A percentile compares a stretch with the other conserved stretches of the same genome.
Conservation (phyloP, 441 rosid genomes). For the Viola pubescens region DNA sequence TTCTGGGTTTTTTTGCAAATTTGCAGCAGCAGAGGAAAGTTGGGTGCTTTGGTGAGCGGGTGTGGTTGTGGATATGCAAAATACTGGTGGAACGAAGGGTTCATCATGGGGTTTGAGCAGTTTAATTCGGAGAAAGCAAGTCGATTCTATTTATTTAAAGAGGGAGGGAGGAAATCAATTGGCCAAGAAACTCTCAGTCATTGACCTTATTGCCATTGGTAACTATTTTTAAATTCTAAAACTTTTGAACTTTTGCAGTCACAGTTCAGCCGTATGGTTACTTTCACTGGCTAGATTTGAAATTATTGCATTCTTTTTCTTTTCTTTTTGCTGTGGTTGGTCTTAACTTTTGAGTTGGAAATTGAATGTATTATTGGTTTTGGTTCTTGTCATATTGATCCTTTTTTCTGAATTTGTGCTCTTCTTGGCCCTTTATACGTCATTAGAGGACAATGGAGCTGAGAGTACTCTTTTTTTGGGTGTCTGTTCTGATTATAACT, state of each 20-base stretch:
- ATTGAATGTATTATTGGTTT: neutral
- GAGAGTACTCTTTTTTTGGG: too few relatives aligned
- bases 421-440: too few relatives aligned
- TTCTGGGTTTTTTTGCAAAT: too few relatives aligned
- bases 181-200: slow-evolving; percentile 65
- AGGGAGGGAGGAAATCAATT: slow-evolving; percentile 33
- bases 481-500: too few relatives aligned
- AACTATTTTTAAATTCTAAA: slow-evolving; percentile 4
- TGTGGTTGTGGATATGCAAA: slow-evolving; percentile 36
- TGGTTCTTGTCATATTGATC: neutral
- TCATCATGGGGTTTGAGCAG: slow-evolving; percentile 33
- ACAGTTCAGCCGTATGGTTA: neutral
- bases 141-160: slow-evolving; percentile 47
- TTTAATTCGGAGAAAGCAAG: slow-evolving; percentile 76
- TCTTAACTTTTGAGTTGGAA: neutral
- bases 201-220: slow-evolving; percentile 87
- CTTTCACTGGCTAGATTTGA: neutral
- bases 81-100: slow-evolving; percentile 24
- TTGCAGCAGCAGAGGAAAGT: neutral
- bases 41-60: slow-evolving; percentile 27
- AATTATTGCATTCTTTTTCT: neutral
- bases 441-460: too few relatives aligned
- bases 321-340: neutral
- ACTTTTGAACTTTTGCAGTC: neutral
- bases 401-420: neutral